These are phyloP conservation scores for Aspergillus proliferans DNA, from an alignment of 2,329 filamentous ascomycete genomes.

Conservation along the genomic window DNA sequence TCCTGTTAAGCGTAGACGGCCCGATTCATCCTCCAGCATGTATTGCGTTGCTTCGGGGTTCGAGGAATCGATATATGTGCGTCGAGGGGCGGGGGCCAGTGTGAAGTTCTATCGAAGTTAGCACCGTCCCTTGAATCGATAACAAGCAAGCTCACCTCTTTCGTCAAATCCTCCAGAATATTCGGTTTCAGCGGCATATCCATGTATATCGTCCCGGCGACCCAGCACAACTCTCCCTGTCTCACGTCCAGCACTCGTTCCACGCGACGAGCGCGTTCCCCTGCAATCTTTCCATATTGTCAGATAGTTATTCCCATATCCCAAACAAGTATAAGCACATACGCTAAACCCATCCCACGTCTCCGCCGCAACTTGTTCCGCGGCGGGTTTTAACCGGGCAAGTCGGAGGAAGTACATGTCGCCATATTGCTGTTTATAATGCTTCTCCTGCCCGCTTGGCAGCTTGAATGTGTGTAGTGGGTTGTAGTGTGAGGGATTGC, in stretches of 20 bases:
- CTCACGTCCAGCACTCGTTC: conserved; percentile 91
- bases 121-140: not conserved
- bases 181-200: conserved; percentile 95
- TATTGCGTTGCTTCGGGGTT: conserved; percentile 50
- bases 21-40: conserved; percentile 94
- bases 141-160: conserved; percentile 58
- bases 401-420: conserved; percentile 97
- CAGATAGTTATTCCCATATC: not conserved
- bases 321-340: conserved; percentile 12
- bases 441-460: conserved; percentile 54
- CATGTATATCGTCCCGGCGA: conserved; percentile 92
- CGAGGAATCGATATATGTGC: conserved; percentile 63
- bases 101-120: conserved; percentile 66
- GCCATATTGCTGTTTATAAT: conserved; percentile 91
- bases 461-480: conserved; percentile 70
- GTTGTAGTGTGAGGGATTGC: conserved; percentile 59
- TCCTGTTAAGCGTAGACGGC: conserved; percentile 74
- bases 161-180: conserved; percentile 88
- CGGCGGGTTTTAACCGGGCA: conserved; percentile 75
- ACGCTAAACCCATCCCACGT: conserved; percentile 70
- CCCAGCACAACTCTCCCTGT: conserved; percentile 93
- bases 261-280: conserved; percentile 67
- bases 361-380: conserved; percentile 66
- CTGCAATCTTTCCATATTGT: conserved; percentile 53
- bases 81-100: conserved; percentile 66